These are phyloP conservation scores for Cystobasidium tubakii DNA, from an alignment of 768 basidiomycete genomes.

Conservation along the genomic window DNA sequence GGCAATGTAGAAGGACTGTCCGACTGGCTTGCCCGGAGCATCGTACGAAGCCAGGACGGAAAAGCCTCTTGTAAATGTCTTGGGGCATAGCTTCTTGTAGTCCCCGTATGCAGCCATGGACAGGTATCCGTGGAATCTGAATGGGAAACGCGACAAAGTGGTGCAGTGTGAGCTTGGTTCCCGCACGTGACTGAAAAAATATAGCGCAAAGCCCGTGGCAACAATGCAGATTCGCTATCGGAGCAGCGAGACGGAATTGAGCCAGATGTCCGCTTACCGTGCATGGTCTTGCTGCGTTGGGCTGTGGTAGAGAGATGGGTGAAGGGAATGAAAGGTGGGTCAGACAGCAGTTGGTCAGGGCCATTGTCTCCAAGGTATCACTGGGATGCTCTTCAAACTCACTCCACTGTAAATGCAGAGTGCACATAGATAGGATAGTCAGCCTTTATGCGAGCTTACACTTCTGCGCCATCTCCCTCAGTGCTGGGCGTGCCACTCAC, in stretches of 20 bases:
- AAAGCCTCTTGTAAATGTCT: slow-evolving; percentile 28
- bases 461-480: too few species aligned
- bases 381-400: not conserved
- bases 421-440: not conserved
- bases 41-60: slow-evolving; percentile 1
- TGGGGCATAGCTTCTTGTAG: slow-evolving; percentile 29
- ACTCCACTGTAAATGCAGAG: not conserved
- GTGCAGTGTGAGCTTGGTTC: not conserved
- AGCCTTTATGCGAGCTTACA: too few species aligned
- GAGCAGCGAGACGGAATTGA: too few species aligned
- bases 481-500: not conserved
- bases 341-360: not conserved
- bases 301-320: not conserved
- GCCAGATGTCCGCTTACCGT: too few species aligned
- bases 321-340: not conserved
- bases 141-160: not conserved
- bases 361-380: too few species aligned
- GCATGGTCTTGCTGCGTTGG: slow-evolving; percentile 33
- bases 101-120: slow-evolving; percentile 13
- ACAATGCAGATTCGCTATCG: too few species aligned
- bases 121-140: not conserved
- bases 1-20: slow-evolving; percentile 31
- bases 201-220: too few species aligned
- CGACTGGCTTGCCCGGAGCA: slow-evolving; percentile 15
- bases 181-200: not conserved